Evolutionary conservation across 495 filamentous ascomycete genomes (phyloP), one percentile per base, ranked within the genome.

Genomic region (Rhizodiscina lignyota): DNA sequence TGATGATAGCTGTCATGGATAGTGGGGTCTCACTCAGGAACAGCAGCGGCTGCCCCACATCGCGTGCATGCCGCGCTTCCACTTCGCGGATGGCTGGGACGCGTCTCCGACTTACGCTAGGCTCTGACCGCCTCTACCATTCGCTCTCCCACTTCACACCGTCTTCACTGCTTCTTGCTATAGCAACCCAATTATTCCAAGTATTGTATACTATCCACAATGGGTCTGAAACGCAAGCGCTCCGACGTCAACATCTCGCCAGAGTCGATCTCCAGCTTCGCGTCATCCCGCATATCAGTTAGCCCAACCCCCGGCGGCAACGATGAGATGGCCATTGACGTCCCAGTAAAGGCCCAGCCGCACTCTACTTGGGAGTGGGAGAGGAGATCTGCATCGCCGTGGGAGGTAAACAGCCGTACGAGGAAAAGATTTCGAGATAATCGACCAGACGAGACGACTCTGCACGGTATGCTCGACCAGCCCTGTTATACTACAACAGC

Each of bases 151-250:
- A 6, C 30, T 8, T n/a, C n/a, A n/a, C n/a, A n/a, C n/a, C n/a
- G n/a, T n/a, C n/a, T 33, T 11, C 30, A 8, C 8, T 33, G 10
- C 30, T 8, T 17, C 30, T 33, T 33, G 17, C 16, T 12, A 8
- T 33, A 36, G 31, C 22, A 11, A 6, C 18, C 5, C 8, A 5
- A 32, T 11, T 32, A 24, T 37, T 6, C 35, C 18, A 5, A 11
- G 5, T 5, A 11, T 11, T 10, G 5, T 8, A 11, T 24, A 10
- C 11, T 35, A 35, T 21, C 6, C 21, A 42, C 16, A 2, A 59
- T 59, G 55, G 45, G 32, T 4, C 42, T 55, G 42, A 59, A 59
- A 46, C 53, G 55, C 40, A 59, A 59, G 37, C 53, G 55, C 15
- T 54, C 55, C 32, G 30, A 30, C 20, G 2, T 30, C 24, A 39